Evolutionary conservation across 176 grass and related monocot species (phyloP).

Genomic region (Guadua angustifolia): DNA sequence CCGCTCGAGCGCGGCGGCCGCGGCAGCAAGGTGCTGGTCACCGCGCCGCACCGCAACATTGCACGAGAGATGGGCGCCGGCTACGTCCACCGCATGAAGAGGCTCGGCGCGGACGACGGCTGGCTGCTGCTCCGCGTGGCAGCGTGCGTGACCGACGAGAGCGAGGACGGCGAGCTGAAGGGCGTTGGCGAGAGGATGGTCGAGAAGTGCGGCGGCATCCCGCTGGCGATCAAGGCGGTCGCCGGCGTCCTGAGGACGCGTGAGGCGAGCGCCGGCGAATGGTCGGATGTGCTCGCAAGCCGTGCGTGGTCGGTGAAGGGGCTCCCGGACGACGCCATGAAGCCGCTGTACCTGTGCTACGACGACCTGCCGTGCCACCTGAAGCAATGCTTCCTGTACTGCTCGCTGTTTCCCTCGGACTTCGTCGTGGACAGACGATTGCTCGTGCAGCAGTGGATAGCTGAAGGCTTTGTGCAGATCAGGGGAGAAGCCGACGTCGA

Average conservation of each 20-base stretch:
- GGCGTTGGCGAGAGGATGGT: conserved; percentile 48
- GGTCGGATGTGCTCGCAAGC: conserved; percentile 44
- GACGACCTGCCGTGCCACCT: conserved; percentile 68
- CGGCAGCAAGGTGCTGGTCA: conserved; percentile 65
- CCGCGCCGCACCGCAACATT: conserved; percentile 44
- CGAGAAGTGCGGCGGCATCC: conserved; percentile 58
- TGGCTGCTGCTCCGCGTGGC: conserved; percentile 55
- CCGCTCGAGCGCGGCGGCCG: conserved; percentile 41
- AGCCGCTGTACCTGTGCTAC: conserved; percentile 67
- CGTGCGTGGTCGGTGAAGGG: conserved; percentile 52
- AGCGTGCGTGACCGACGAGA: conserved; percentile 27
- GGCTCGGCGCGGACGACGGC: conserved; percentile 48
- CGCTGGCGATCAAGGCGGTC: conserved; percentile 57
- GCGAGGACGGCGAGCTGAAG: conserved; percentile 27
- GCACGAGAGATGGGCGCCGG: conserved; percentile 53
- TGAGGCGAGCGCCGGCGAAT: conserved; percentile 32
- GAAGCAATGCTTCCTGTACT: conserved; percentile 80
- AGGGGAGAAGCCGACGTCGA: conserved; percentile 43
- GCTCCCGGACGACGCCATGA: conserved; percentile 53
- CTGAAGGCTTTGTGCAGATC: conserved; percentile 59
- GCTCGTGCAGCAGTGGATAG: conserved; percentile 66
- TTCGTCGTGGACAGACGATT: conserved; percentile 16
- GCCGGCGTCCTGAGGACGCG: conserved; percentile 58
- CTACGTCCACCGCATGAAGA: conserved; percentile 50
- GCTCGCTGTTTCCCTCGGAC: conserved; percentile 62